Percentiles rank a stretch among this genome's conserved stretches.
phyloP scores from a whole-genome alignment of 2,329 filamentous ascomycete genomes.

The Hypoxylon sp. region DNA sequence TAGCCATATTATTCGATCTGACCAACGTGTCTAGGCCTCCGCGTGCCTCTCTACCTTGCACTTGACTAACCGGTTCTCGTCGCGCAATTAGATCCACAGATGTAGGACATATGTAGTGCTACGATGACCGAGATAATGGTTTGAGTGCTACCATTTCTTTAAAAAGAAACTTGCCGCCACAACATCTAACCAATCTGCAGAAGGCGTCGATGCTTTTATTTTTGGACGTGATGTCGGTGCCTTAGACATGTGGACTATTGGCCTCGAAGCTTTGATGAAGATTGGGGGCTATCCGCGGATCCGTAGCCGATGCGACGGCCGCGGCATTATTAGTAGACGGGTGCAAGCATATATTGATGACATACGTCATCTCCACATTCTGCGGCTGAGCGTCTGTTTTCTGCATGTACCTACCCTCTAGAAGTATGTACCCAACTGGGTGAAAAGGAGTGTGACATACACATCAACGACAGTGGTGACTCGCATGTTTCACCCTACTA shows the following conservation, averaged over 20 bases:
- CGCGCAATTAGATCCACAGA: background rate
- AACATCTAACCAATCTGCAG: slow-evolving; percentile 4
- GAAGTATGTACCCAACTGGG: background rate
- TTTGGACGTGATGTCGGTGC: slow-evolving; percentile 10
- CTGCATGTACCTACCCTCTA: slow-evolving; percentile 25
- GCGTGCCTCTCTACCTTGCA: background rate
- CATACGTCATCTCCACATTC: slow-evolving; percentile 27
- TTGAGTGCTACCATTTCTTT: slow-evolving; percentile 19
- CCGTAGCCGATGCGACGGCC: slow-evolving; percentile 17
- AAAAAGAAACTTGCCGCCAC: slow-evolving; percentile 28
- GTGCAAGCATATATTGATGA: slow-evolving; percentile 28
- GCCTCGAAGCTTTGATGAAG: slow-evolving; percentile 12
- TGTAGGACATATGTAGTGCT: slow-evolving; percentile 15
- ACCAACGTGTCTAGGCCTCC: slow-evolving; percentile 2
- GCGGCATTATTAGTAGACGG: slow-evolving; percentile 24
- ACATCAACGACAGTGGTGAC: background rate
- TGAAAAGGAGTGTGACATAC: slow-evolving; percentile 9
- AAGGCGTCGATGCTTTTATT: slow-evolving; percentile 9
- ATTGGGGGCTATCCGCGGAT: slow-evolving; percentile 31
- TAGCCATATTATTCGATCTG: slow-evolving; percentile 34
- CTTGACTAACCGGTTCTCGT: slow-evolving; percentile 1
- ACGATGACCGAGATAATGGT: slow-evolving; percentile 12
- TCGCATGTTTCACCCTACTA: background rate
- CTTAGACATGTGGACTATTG: slow-evolving; percentile 3
- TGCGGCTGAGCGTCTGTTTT: slow-evolving; percentile 30